Conservation (phyloP, 192 early-diverging fungal species). For the Coemansia reversa region DNA sequence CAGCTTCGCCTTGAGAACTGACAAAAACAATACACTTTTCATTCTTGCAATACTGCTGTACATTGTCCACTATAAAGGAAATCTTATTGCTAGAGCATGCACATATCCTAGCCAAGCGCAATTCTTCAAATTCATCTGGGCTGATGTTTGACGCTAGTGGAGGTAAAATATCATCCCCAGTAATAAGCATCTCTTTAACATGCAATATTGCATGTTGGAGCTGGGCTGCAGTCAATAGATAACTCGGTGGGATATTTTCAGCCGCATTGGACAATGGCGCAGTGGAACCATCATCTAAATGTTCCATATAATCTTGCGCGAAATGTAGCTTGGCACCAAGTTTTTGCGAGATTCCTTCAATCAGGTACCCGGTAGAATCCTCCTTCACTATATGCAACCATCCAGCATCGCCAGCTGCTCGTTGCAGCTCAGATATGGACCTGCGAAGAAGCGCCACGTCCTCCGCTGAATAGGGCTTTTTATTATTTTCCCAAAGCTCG, state of each 20-base stretch:
- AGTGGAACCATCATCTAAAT: neutral
- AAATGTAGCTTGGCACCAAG: neutral
- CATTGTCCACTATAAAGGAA: slow-evolving; percentile 27
- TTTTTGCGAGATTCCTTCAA: slow-evolving; percentile 19
- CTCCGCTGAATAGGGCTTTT: slow-evolving; percentile 31
- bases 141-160: slow-evolving; percentile 30
- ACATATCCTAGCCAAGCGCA: slow-evolving; percentile 7
- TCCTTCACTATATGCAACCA: slow-evolving; percentile 29
- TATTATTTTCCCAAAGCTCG: slow-evolving; percentile 36
- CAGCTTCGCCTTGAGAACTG: slow-evolving; percentile 24
- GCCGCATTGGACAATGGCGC: neutral
- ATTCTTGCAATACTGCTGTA: slow-evolving; percentile 17
- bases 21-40: slow-evolving; percentile 55
- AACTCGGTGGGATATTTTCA: neutral
- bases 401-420: slow-evolving; percentile 22
- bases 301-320: neutral
- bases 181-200: slow-evolving; percentile 24
- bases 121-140: slow-evolving; percentile 32
- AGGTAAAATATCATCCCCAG: slow-evolving; percentile 26
- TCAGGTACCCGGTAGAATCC: slow-evolving; percentile 30
- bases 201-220: slow-evolving; percentile 10
- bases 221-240: slow-evolving; percentile 25
- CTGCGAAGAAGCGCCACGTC: slow-evolving; percentile 29
- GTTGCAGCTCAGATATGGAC: slow-evolving; percentile 29
- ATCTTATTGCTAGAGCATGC: slow-evolving; percentile 41